These are phyloP conservation scores for Pachyrhizus erosus DNA, from an alignment of 306 rosid genomes.

Conservation along the genomic window DNA sequence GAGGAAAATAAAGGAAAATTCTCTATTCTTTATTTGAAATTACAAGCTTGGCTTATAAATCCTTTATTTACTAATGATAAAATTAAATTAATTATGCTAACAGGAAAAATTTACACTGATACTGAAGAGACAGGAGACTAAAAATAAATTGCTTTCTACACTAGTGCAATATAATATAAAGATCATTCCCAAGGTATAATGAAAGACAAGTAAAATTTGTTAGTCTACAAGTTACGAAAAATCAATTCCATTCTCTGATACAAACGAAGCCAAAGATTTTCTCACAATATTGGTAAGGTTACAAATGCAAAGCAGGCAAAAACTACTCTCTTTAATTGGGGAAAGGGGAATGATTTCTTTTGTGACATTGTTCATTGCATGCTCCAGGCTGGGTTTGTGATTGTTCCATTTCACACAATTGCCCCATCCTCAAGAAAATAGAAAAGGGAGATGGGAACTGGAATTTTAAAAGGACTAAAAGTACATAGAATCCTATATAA, in stretches of 20 bases:
- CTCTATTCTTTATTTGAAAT: background rate
- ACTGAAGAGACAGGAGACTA: background rate
- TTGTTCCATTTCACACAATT: conserved; percentile 25
- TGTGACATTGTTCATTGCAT: background rate
- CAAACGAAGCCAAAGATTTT: conserved; percentile 25
- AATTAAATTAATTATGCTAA: background rate
- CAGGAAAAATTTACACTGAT: conserved; percentile 1
- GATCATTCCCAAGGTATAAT: conserved; percentile 16
- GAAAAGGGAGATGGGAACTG: background rate
- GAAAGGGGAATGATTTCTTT: background rate
- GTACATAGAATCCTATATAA: background rate
- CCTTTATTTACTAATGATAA: conserved; percentile 9
- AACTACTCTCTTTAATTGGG: background rate
- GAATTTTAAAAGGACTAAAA: conserved; percentile 6
- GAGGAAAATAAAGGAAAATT: background rate
- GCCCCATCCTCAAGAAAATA: background rate
- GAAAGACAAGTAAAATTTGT: conserved; percentile 3
- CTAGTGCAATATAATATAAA: conserved; percentile 18
- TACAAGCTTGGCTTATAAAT: conserved; percentile 17
- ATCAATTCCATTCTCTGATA: background rate
- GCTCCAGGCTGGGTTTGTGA: background rate
- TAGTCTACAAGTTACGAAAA: background rate
- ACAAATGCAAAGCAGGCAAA: conserved; percentile 9
- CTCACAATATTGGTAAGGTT: conserved; percentile 4
- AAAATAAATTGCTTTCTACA: background rate